A percentile compares a stretch with the other conserved stretches of the same genome.
These are phyloP conservation scores for Solanum clarkiae DNA, from an alignment of 257 asterid species.

Conservation along the genomic window DNA sequence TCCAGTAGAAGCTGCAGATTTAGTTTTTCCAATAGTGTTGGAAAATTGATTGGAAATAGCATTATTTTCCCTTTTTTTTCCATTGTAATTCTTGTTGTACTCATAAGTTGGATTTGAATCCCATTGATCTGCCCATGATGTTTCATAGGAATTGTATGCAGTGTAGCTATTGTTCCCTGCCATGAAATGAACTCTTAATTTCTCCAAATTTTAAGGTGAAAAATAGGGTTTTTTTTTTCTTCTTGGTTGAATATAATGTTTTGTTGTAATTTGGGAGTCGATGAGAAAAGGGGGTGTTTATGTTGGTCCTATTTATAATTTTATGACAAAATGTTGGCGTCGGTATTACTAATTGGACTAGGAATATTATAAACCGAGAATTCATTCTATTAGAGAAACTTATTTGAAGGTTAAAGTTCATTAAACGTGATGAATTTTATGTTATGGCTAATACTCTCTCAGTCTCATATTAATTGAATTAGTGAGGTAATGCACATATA, in stretches of 20 bases:
- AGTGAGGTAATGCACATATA: too few relatives aligned
- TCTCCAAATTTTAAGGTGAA: background rate
- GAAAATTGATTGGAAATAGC: constrained; percentile 18
- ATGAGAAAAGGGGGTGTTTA: background rate
- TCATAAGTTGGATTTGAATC: constrained; percentile 27
- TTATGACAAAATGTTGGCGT: background rate
- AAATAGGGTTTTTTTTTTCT: background rate
- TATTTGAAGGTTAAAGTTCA: background rate
- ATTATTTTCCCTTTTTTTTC: background rate
- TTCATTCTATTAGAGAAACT: background rate
- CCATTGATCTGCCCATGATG: constrained; percentile 77
- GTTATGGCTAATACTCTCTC: too few relatives aligned
- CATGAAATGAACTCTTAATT: background rate
- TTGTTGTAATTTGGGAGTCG: background rate
- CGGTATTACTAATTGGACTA: background rate
- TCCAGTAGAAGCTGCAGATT: constrained; percentile 53
- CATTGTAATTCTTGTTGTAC: background rate
- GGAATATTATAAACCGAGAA: background rate
- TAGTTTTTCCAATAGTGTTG: constrained; percentile 38
- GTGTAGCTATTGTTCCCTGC: background rate
- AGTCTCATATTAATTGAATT: too few relatives aligned
- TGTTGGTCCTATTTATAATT: background rate
- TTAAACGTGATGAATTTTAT: too few relatives aligned
- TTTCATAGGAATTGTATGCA: constrained; percentile 36
- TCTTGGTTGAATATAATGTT: background rate